phyloP scores from a whole-genome alignment of 2,329 filamentous ascomycete species.

The Geosmithia putterillii region DNA sequence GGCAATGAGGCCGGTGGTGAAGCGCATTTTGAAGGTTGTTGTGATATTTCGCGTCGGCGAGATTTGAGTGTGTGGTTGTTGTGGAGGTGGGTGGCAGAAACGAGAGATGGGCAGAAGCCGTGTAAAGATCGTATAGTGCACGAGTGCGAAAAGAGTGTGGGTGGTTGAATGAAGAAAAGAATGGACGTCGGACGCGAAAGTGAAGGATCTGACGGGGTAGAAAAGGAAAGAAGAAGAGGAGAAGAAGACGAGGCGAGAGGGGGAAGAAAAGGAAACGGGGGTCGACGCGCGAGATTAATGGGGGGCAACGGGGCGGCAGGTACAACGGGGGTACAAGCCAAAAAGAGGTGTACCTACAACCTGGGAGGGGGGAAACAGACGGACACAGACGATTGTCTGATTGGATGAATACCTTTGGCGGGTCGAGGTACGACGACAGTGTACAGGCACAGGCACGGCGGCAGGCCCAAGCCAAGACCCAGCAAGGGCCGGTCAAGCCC shows the following conservation, averaged over 20 bases:
- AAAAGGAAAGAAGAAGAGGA: not conserved
- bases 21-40: constrained; percentile 26
- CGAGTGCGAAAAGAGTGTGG: not conserved
- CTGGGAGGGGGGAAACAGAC: no score
- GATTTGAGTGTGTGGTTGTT: not conserved
- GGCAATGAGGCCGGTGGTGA: constrained; percentile 25
- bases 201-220: not conserved
- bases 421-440: no score
- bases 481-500: no score
- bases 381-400: no score
- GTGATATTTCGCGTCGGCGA: not conserved
- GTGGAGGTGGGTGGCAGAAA: not conserved
- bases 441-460: no score
- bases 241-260: not conserved
- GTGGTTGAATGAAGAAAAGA: not conserved
- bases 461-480: no score
- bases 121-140: not conserved
- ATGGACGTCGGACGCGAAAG: not conserved
- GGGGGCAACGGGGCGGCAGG: no score
- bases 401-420: no score
- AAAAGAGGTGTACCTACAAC: no score
- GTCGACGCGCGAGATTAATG: not conserved
- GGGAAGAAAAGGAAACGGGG: not conserved
- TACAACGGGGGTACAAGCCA: not conserved
- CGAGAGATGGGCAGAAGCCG: no score